Conservation (phyloP, 306 rosid species). For the Rosa lucieae region DNA sequence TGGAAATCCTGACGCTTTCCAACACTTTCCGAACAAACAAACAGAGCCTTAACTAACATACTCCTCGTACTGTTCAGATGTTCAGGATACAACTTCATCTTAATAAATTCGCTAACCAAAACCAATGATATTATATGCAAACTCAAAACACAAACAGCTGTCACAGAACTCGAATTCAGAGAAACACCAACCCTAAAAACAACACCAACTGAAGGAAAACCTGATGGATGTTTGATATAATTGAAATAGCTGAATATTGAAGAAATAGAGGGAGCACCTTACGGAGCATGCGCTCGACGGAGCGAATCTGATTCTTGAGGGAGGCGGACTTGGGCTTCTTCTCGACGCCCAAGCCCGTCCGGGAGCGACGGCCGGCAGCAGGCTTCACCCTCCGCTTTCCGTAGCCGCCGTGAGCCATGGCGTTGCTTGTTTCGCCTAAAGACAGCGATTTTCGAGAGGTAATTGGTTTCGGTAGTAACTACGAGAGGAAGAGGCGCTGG, state of each 20-base stretch:
- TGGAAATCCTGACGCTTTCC: not conserved
- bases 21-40: not conserved
- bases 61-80: not conserved
- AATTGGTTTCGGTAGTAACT: not conserved
- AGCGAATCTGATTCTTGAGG: slow-evolving; percentile 94
- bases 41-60: not conserved
- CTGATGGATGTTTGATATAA: not conserved
- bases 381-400: slow-evolving; percentile 84
- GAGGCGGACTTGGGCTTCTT: slow-evolving; percentile 83
- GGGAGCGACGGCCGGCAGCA: slow-evolving; percentile 69
- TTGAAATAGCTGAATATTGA: not conserved
- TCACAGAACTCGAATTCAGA: not conserved
- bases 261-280: slow-evolving; percentile 44
- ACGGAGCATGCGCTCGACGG: slow-evolving; percentile 86
- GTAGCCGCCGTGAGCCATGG: slow-evolving; percentile 93
- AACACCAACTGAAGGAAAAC: not conserved
- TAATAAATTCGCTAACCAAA: not conserved
- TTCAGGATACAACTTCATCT: not conserved
- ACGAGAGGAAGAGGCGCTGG: not conserved
- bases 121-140: not conserved
- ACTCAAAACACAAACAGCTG: not conserved
- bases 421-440: not conserved
- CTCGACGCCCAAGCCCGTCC: slow-evolving; percentile 45
- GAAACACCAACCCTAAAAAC: slow-evolving; percentile 10
- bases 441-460: not conserved